phyloP scores from a whole-genome alignment of 177 flowering plant genomes.

The Vitis hybrid region DNA sequence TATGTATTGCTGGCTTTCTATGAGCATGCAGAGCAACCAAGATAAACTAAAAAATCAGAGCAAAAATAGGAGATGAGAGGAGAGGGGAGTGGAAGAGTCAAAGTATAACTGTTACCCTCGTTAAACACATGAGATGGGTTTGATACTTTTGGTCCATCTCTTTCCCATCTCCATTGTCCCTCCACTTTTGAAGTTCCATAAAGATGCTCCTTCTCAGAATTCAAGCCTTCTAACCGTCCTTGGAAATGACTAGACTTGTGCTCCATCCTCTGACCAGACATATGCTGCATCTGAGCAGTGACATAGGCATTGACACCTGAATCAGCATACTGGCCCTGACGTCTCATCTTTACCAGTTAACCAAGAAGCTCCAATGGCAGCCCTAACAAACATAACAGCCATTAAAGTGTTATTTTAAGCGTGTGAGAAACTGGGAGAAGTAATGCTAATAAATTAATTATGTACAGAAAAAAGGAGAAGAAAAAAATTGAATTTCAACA shows the following conservation, averaged over 20 bases:
- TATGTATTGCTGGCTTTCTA: too few relatives aligned
- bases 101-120: conserved; percentile 34
- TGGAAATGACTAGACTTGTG: conserved; percentile 37
- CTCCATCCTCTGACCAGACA: conserved; percentile 48
- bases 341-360: conserved; percentile 38
- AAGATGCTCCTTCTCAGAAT: conserved; percentile 41
- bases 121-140: conserved; percentile 32
- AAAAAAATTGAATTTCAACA: too few relatives aligned
- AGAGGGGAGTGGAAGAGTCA: neutral
- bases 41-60: neutral
- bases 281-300: conserved; percentile 49
- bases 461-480: too few relatives aligned
- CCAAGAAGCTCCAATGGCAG: conserved; percentile 3
- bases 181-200: conserved; percentile 38
- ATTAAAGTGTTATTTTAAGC: too few relatives aligned
- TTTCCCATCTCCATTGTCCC: conserved; percentile 59
- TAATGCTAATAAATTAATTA: too few relatives aligned
- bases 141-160: conserved; percentile 41
- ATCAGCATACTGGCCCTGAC: conserved; percentile 47
- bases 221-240: conserved; percentile 46
- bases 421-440: too few relatives aligned
- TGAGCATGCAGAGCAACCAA: too few relatives aligned
- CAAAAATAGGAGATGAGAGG: neutral
- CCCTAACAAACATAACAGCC: conserved; percentile 16
- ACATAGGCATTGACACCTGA: conserved; percentile 35